Percentiles rank a stretch among this genome's conserved stretches.
Evolutionary conservation across 2,329 filamentous ascomycete genomes (phyloP).

Genomic region (Orbilia brochopaga): DNA sequence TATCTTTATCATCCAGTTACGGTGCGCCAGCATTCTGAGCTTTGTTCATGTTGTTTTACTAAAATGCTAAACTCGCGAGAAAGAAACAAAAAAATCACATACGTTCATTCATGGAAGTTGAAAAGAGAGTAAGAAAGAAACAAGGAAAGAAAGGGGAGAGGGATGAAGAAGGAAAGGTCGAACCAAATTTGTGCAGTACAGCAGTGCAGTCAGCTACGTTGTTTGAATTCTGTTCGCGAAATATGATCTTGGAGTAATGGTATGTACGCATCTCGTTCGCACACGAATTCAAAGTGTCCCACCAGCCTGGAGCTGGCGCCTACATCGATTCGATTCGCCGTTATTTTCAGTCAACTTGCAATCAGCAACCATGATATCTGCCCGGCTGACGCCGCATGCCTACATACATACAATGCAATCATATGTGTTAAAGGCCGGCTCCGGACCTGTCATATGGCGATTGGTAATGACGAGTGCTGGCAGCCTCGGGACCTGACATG

Average conservation of each 20-base stretch:
- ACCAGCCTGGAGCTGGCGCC: no score
- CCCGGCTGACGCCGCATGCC: no score
- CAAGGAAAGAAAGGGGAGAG: neutral
- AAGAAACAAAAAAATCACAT: conserved; percentile 20
- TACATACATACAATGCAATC: no score
- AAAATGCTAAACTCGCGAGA: conserved; percentile 26
- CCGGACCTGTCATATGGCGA: neutral
- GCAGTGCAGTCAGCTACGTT: conserved; percentile 14
- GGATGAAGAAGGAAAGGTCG: neutral
- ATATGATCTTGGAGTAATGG: neutral
- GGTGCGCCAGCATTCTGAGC: conserved; percentile 40
- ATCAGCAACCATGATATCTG: no score
- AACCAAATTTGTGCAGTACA: neutral
- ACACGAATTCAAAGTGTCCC: neutral
- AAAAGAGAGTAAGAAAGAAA: conserved; percentile 26
- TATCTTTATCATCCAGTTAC: conserved; percentile 43
- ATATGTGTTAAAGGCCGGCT: no score
- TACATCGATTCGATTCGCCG: no score
- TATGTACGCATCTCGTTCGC: neutral
- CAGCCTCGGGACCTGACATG: conserved; percentile 11
- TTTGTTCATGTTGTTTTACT: conserved; percentile 16
- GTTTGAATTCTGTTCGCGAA: no score
- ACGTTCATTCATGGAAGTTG: conserved; percentile 4
- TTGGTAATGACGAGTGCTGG: neutral
- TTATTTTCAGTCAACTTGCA: no score